These are phyloP conservation scores for Glarea lozoyensis DNA, from an alignment of 495 filamentous ascomycete genomes.

Conservation along the genomic window DNA sequence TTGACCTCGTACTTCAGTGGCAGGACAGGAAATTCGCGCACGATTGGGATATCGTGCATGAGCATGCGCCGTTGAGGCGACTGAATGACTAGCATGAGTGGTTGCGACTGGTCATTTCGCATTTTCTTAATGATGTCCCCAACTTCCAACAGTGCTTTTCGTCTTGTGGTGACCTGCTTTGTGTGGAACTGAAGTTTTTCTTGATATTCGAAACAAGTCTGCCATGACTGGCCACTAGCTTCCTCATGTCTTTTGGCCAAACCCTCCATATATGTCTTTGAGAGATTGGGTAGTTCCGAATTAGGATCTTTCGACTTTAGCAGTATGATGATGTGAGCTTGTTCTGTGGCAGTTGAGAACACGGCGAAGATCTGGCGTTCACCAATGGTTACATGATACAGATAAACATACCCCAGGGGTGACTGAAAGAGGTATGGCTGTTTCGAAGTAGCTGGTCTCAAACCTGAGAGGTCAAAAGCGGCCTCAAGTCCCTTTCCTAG, in stretches of 20 bases:
- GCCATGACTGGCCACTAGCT: slow-evolving; percentile 56
- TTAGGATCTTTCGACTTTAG: slow-evolving; percentile 61
- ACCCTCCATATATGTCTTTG: slow-evolving; percentile 81
- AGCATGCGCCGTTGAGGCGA: slow-evolving; percentile 75
- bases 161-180: slow-evolving; percentile 75
- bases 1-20: slow-evolving; percentile 70
- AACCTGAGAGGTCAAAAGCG: slow-evolving; percentile 78
- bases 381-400: slow-evolving; percentile 86
- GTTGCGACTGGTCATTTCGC: slow-evolving; percentile 69
- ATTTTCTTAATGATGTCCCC: slow-evolving; percentile 80
- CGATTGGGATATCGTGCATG: slow-evolving; percentile 72
- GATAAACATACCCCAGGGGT: slow-evolving; percentile 69
- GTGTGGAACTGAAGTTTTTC: slow-evolving; percentile 80
- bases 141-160: slow-evolving; percentile 82
- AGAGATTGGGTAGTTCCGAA: slow-evolving; percentile 81
- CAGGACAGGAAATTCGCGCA: slow-evolving; percentile 79
- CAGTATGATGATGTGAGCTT: slow-evolving; percentile 78
- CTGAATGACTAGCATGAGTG: slow-evolving; percentile 79
- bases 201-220: slow-evolving; percentile 77
- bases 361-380: slow-evolving; percentile 89
- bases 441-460: slow-evolving; percentile 57
- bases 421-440: slow-evolving; percentile 63
- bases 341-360: slow-evolving; percentile 73
- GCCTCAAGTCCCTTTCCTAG: slow-evolving; percentile 87
- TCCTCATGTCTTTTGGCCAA: slow-evolving; percentile 57